Percentiles rank a stretch among this genome's conserved stretches.
Conservation (phyloP, 2,329 filamentous ascomycete genomes). For the Colletotrichum truncatum region DNA sequence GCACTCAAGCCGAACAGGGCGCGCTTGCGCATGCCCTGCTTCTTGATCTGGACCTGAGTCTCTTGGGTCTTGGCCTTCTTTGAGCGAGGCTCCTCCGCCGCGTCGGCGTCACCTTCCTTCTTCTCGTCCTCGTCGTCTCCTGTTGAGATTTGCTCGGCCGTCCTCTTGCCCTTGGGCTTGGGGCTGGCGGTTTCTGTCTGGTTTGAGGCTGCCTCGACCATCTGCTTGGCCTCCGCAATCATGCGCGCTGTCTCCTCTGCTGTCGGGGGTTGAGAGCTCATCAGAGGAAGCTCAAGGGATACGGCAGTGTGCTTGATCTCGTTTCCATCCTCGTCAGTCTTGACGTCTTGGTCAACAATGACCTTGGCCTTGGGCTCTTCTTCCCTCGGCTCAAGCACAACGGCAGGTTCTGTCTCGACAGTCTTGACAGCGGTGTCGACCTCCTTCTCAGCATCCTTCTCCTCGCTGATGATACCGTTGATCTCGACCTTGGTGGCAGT, state of each 20-base stretch:
- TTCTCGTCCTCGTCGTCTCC: conserved; percentile 67
- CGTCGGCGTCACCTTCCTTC: conserved; percentile 49
- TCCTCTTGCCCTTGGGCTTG: conserved; percentile 74
- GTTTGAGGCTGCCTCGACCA: conserved; percentile 77
- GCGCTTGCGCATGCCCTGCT: conserved; percentile 86
- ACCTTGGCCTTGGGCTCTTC: conserved; percentile 73
- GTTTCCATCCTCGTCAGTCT: conserved; percentile 61
- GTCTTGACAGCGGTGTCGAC: conserved; percentile 54
- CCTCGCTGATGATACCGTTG: conserved; percentile 39
- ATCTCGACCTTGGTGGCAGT: conserved; percentile 36
- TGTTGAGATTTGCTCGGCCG: conserved; percentile 76
- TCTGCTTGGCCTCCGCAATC: conserved; percentile 86
- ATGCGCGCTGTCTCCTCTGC: conserved; percentile 83
- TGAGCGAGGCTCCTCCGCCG: conserved; percentile 56
- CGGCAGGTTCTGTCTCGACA: conserved; percentile 57
- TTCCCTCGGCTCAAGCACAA: conserved; percentile 60
- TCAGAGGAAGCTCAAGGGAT: conserved; percentile 76
- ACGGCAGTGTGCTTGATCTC: conserved; percentile 79
- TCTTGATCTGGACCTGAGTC: conserved; percentile 72
- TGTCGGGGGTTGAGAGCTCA: conserved; percentile 70
- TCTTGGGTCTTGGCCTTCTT: conserved; percentile 84
- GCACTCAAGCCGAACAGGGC: conserved; percentile 88
- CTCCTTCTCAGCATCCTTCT: conserved; percentile 38
- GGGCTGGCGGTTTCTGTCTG: conserved; percentile 40
- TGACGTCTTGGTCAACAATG: conserved; percentile 72